Conservation (phyloP, 208 protist genomes). For the Trypanosoma mega region DNA sequence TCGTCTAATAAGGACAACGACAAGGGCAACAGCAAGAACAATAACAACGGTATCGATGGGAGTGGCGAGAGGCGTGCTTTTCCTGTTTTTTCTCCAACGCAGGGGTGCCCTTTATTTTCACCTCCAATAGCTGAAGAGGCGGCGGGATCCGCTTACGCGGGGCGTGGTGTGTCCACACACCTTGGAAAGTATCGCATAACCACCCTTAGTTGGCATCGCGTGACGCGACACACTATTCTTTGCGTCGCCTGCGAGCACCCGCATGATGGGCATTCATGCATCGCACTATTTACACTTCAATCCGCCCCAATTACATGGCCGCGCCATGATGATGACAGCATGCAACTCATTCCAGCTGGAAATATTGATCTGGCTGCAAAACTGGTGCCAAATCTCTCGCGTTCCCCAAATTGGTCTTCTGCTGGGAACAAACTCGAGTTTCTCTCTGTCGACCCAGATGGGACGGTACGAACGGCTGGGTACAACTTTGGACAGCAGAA, state of each 20-base stretch:
- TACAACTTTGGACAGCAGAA: slow-evolving; percentile 65
- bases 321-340: slow-evolving; percentile 13
- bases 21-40: too few relatives aligned
- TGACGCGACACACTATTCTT: slow-evolving; percentile 61
- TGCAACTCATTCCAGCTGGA: slow-evolving; percentile 26
- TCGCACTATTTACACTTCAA: slow-evolving; percentile 74
- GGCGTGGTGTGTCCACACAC: slow-evolving; percentile 50
- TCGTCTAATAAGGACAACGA: too few relatives aligned
- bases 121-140: slow-evolving; percentile 3
- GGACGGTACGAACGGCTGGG: slow-evolving; percentile 63
- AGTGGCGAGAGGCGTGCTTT: too few relatives aligned
- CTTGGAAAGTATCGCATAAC: slow-evolving; percentile 51
- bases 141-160: slow-evolving; percentile 29
- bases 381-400: slow-evolving; percentile 53
- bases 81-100: slow-evolving; percentile 15
- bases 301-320: slow-evolving; percentile 32
- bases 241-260: slow-evolving; percentile 67
- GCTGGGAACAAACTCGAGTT: slow-evolving; percentile 63
- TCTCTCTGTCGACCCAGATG: slow-evolving; percentile 66
- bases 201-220: slow-evolving; percentile 63
- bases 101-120: slow-evolving; percentile 11
- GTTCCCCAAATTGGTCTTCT: slow-evolving; percentile 32
- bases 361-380: slow-evolving; percentile 32
- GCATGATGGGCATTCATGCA: slow-evolving; percentile 28
- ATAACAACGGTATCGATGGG: too few relatives aligned